Percentiles rank a stretch among this genome's conserved stretches.
phyloP scores from a whole-genome alignment of 2,329 filamentous ascomycete genomes.

The Penicillium rolfsii region DNA sequence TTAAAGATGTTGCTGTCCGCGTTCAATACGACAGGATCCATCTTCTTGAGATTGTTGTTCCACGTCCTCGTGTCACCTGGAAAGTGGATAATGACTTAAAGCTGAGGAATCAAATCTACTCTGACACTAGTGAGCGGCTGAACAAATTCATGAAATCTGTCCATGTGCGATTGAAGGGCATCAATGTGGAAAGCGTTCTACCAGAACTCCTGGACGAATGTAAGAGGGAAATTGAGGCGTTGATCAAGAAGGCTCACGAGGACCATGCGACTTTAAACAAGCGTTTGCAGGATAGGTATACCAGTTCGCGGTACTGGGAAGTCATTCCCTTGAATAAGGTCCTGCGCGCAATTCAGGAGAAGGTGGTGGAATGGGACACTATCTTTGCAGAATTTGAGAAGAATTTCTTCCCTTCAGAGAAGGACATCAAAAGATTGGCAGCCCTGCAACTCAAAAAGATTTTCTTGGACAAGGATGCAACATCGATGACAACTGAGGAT shows the following conservation, averaged over 20 bases:
- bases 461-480: slow-evolving; percentile 83
- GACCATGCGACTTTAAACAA: slow-evolving; percentile 75
- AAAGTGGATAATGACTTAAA: slow-evolving; percentile 93
- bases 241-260: slow-evolving; percentile 79
- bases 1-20: slow-evolving; percentile 79
- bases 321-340: slow-evolving; percentile 90
- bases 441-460: slow-evolving; percentile 92
- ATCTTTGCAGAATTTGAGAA: slow-evolving; percentile 88
- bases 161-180: slow-evolving; percentile 78
- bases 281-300: slow-evolving; percentile 86
- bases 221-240: slow-evolving; percentile 75
- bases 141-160: slow-evolving; percentile 87
- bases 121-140: slow-evolving; percentile 78
- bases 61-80: slow-evolving; percentile 88
- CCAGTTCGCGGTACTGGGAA: slow-evolving; percentile 94
- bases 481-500: slow-evolving; percentile 73
- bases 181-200: slow-evolving; percentile 87
- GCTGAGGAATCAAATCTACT: slow-evolving; percentile 90
- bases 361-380: slow-evolving; percentile 89
- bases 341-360: slow-evolving; percentile 87
- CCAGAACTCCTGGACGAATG: slow-evolving; percentile 85
- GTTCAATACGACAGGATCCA: slow-evolving; percentile 94
- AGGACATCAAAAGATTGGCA: slow-evolving; percentile 89
- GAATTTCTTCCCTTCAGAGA: slow-evolving; percentile 91
- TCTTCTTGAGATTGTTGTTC: slow-evolving; percentile 91